Evolutionary conservation across 805 yeast species (phyloP), one percentile per base, ranked within the genome.

Genomic region (Pichia paraexigua): DNA sequence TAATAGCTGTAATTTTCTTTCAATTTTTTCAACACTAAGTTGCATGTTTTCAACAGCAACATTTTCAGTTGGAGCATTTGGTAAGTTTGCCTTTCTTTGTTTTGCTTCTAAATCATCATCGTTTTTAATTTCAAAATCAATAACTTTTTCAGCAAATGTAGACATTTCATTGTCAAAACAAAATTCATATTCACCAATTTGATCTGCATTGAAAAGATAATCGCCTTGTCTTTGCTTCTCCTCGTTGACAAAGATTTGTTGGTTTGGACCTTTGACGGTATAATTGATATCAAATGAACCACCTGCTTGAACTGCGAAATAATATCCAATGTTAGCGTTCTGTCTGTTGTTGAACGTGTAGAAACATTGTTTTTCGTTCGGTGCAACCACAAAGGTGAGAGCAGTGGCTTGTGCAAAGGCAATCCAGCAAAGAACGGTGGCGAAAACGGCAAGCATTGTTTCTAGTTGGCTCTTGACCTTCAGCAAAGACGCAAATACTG

Each of bases 161-260:
- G 88, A 80, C 87, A 85, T 85, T 56, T 81, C 86, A 67, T 87
- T 86, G 60, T 80, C 71, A 72, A 90, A 88, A 70, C 97, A 90
- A 66, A 90, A 84, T 67, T 84, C 85, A 72, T 88, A 90, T 67
- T 90, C 96, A 43, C 97, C 97, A 20, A 68, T 64, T 48, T 65
- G 63, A 42, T 77, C 79, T 22, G 87, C 95, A 21, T 70, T 73
- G 65, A 90, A 82, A 8, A 80, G 72, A 72, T 84, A 84, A 62
- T 89, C 95, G 13, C 91, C 95, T 66, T 85, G 92, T 66, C 85
- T 79, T 64, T 82, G 80, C 58, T 82, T 81, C 46, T 72, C 71
- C 49, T 83, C 85, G 35, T 70, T 61, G 48, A 77, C 76, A 43
- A 86, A 67, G 22, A 75, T 64, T 45, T 72, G 74, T 32, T 81